Percentiles rank a stretch among this genome's conserved stretches.
These are phyloP conservation scores for Macrophomina tecta DNA, from an alignment of 2,329 filamentous ascomycete species.

Conservation along the genomic window DNA sequence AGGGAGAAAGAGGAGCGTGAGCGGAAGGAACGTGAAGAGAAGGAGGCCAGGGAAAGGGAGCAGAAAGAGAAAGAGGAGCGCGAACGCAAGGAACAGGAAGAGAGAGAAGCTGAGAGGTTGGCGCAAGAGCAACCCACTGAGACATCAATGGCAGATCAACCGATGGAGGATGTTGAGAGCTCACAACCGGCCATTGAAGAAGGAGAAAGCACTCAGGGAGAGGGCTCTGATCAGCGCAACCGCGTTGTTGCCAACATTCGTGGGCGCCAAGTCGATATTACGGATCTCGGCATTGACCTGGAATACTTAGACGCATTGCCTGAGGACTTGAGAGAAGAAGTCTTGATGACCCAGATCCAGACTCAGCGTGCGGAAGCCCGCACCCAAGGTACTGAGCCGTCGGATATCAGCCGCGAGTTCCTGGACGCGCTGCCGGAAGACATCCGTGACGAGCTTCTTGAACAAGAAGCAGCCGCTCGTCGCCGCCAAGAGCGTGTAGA, in stretches of 20 bases:
- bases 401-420: conserved; percentile 90
- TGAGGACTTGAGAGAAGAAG: conserved; percentile 94
- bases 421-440: conserved; percentile 90
- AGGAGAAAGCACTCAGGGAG: conserved; percentile 54
- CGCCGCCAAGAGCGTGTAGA: conserved; percentile 87
- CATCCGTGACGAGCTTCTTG: conserved; percentile 85
- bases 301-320: conserved; percentile 97
- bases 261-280: conserved; percentile 89
- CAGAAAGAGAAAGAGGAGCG: conserved; percentile 46
- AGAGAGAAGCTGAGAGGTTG: conserved; percentile 32
- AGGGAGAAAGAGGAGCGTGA: conserved; percentile 51
- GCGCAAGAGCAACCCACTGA: conserved; percentile 39
- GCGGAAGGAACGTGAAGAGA: conserved; percentile 55
- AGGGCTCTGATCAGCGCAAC: conserved; percentile 42
- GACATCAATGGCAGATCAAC: conserved; percentile 50
- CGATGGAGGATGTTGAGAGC: conserved; percentile 80
- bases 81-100: conserved; percentile 28
- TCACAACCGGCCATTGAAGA: conserved; percentile 46
- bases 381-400: conserved; percentile 70
- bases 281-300: conserved; percentile 88
- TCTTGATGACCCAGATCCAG: conserved; percentile 88
- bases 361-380: conserved; percentile 77
- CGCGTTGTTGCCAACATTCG: conserved; percentile 84
- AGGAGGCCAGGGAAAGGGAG: conserved; percentile 55
- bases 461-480: conserved; percentile 87